These are phyloP conservation scores for Fusarium domesticum DNA, from an alignment of 2,329 filamentous ascomycete species.

Conservation along the genomic window DNA sequence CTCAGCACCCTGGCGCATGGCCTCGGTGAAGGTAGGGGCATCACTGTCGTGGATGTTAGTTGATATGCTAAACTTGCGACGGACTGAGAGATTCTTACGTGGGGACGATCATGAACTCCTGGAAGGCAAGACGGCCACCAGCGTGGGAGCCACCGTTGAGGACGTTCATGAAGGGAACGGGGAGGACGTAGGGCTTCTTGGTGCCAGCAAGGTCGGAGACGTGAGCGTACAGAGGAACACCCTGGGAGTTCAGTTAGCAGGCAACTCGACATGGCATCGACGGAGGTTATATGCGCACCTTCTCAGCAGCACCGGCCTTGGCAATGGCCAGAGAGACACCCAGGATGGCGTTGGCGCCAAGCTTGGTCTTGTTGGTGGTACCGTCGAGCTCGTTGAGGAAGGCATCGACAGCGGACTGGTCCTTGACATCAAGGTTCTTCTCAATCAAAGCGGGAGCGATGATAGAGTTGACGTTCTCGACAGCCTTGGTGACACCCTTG, in stretches of 20 bases:
- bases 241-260: slow-evolving; percentile 40
- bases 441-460: slow-evolving; percentile 81
- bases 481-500: slow-evolving; percentile 85
- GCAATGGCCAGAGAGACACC: slow-evolving; percentile 81
- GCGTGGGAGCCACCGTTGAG: slow-evolving; percentile 93
- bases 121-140: slow-evolving; percentile 91
- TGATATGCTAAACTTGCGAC: background rate
- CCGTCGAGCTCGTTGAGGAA: slow-evolving; percentile 86
- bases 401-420: slow-evolving; percentile 78
- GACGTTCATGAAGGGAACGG: slow-evolving; percentile 92
- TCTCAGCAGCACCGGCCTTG: slow-evolving; percentile 87
- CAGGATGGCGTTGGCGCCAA: slow-evolving; percentile 85
- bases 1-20: slow-evolving; percentile 92
- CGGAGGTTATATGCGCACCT: slow-evolving; percentile 44
- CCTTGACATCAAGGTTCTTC: slow-evolving; percentile 79
- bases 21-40: slow-evolving; percentile 90
- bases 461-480: slow-evolving; percentile 78
- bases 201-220: slow-evolving; percentile 83
- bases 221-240: slow-evolving; percentile 82
- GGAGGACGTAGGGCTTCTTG: slow-evolving; percentile 88
- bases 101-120: slow-evolving; percentile 95
- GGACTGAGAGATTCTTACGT: slow-evolving; percentile 50
- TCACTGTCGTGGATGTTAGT: slow-evolving; percentile 46
- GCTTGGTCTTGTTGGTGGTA: slow-evolving; percentile 80
- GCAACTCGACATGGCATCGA: background rate